Evolutionary conservation across 768 basidiomycete genomes (phyloP).

Genomic region (Boletus rubescentipes): DNA sequence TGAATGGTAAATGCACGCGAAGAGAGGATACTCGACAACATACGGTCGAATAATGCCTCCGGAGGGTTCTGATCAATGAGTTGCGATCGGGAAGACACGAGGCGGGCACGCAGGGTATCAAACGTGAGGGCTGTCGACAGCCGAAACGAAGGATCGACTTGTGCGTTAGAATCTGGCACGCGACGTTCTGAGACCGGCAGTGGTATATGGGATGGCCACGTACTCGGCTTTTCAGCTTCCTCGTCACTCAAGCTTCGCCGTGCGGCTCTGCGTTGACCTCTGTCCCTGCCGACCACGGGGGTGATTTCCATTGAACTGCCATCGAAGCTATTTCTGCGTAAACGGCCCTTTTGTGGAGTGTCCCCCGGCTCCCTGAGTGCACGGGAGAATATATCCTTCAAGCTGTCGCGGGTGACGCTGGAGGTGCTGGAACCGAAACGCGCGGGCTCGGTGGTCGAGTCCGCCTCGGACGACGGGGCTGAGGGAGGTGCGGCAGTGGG

Average conservation of each 20-base stretch:
- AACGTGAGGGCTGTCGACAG: constrained; percentile 47
- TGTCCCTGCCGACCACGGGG: constrained; percentile 43
- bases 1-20: background rate
- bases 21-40: constrained; percentile 12
- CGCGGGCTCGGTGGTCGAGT: constrained; percentile 12
- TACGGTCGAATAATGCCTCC: constrained; percentile 37
- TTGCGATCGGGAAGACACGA: constrained; percentile 38
- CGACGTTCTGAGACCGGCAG: constrained; percentile 1
- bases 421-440: constrained; percentile 33
- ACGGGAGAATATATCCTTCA: constrained; percentile 66
- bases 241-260: constrained; percentile 67
- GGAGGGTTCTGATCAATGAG: constrained; percentile 37
- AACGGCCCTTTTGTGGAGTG: constrained; percentile 55
- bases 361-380: constrained; percentile 63
- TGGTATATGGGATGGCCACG: constrained; percentile 24
- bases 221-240: constrained; percentile 58
- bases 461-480: constrained; percentile 28
- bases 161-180: constrained; percentile 23
- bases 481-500: constrained; percentile 27
- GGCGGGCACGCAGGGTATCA: constrained; percentile 47
- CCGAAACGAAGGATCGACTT: constrained; percentile 38
- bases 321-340: constrained; percentile 60
- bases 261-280: constrained; percentile 47
- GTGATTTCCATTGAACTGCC: constrained; percentile 58
- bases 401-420: constrained; percentile 54